Base-by-base conservation (phyloP, 2,329 filamentous ascomycete species). In the Dactylonectria macrodidyma region DNA sequence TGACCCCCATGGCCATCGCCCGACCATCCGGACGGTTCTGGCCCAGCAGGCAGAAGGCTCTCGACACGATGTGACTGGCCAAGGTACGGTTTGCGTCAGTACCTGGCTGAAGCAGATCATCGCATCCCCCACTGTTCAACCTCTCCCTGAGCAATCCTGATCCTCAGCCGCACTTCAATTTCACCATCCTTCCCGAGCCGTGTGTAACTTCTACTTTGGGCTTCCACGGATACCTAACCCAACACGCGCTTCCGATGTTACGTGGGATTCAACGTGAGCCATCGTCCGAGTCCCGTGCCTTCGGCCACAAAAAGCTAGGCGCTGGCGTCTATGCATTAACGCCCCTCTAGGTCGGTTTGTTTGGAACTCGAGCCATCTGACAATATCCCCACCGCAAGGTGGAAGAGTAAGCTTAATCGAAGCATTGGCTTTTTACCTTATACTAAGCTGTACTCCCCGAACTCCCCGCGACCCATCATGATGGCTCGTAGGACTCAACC, bases 401-500 rank as follows among this genome's bases (percentile, higher is more conserved):
- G 50, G 44, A 33, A 44, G 34, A 73, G 73, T 74, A 73, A 74
- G 72, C 72, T 74, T 74, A 74, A 73, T 63, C 16, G 34, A 2
- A 24, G 59, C 51, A 55, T 52, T 19, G 54, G 41, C 50, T 38
- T n/a, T 54, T 36, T 54, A 33, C 30, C 51, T 33, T 7, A 5
- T 19, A 30, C 33, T 54, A 36, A 33, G 11, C 33, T 55, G 30
- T 12, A 24, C 50, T 67, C 72, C 66, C 64, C 55, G 59, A 71
- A 72, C 63, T 74, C 70, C 68, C 70, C 68, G 68, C 26, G 26
- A 33, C n/a, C n/a, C 22, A 5, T 34, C 47, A 12, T 33, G 26
- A 52, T 8, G 4, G 36, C 5, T 16, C 19, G 30, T 6, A 16
- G 30, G 26, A 36, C 10, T 9, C n/a, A 24, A 30, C n/a, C 3